phyloP scores from a whole-genome alignment of 257 asterid genomes.

The Solanum pennellii region DNA sequence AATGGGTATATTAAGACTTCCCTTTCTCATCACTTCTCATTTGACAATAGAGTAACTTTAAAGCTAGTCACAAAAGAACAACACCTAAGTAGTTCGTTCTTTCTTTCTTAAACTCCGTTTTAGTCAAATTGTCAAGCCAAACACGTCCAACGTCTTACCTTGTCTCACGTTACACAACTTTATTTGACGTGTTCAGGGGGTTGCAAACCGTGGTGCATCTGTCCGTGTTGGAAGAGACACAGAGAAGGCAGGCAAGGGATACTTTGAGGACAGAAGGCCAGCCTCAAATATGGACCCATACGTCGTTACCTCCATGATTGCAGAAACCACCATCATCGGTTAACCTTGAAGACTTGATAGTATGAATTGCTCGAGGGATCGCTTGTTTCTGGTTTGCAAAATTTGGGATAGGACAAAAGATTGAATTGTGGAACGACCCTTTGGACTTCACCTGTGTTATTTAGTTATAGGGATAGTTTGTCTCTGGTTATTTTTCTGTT shows the following conservation, averaged over 20 bases:
- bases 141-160: not conserved
- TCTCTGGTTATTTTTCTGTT: not conserved
- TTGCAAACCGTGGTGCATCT: constrained; percentile 94
- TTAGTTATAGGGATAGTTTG: not conserved
- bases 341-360: constrained; percentile 11
- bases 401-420: not conserved
- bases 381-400: not conserved
- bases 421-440: not conserved
- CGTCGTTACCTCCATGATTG: constrained; percentile 77
- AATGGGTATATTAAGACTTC: constrained; percentile 43
- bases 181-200: constrained; percentile 38
- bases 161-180: not conserved
- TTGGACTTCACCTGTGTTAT: not conserved
- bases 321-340: constrained; percentile 71
- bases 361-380: not conserved
- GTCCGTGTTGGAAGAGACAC: constrained; percentile 91
- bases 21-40: not conserved
- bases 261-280: constrained; percentile 94
- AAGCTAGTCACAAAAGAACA: not conserved
- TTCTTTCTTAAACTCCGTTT: not conserved
- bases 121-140: constrained; percentile 1
- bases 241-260: constrained; percentile 86
- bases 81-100: not conserved
- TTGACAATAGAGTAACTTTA: not conserved
- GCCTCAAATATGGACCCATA: constrained; percentile 97